These are phyloP conservation scores for Pichia sp. DNA, from an alignment of 1,139 yeast genomes.

Conservation along the genomic window DNA sequence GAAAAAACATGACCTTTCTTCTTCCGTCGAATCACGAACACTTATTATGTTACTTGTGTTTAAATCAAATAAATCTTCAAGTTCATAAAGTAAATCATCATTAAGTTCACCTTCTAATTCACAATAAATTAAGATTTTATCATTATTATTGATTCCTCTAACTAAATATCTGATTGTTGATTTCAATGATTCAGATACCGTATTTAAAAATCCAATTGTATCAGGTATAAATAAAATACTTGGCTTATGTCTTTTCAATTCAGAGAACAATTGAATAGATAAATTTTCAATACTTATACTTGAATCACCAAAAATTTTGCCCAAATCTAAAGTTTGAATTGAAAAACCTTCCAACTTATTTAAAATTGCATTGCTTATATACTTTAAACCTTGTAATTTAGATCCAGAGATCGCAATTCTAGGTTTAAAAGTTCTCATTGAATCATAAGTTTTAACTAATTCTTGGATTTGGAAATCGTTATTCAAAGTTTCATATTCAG, in stretches of 20 bases:
- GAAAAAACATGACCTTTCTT: conserved; percentile 52
- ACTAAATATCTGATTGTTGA: conserved; percentile 68
- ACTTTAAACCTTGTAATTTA: conserved; percentile 84
- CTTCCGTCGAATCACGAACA: conserved; percentile 39
- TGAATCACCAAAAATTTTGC: conserved; percentile 71
- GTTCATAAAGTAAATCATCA: conserved; percentile 19
- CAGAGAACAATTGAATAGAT: conserved; percentile 77
- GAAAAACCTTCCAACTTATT: conserved; percentile 86
- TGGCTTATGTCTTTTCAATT: conserved; percentile 87
- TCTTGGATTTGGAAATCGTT: conserved; percentile 62
- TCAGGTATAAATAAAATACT: conserved; percentile 81
- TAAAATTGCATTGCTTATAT: conserved; percentile 74
- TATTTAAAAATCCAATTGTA: conserved; percentile 67
- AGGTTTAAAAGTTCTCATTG: conserved; percentile 75
- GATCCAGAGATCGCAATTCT: conserved; percentile 67
- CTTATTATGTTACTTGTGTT: conserved; percentile 36
- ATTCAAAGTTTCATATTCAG: conserved; percentile 56
- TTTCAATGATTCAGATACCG: conserved; percentile 62
- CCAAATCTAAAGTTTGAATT: conserved; percentile 79
- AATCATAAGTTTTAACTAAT: conserved; percentile 49
- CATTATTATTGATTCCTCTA: conserved; percentile 63
- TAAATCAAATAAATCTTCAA: conserved; percentile 21
- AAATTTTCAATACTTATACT: conserved; percentile 80
- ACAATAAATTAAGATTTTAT: conserved; percentile 71
- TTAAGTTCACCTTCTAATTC: conserved; percentile 45